These are phyloP conservation scores for Kodamaea alishanica DNA, from an alignment of 1,139 yeast genomes.

Conservation along the genomic window DNA sequence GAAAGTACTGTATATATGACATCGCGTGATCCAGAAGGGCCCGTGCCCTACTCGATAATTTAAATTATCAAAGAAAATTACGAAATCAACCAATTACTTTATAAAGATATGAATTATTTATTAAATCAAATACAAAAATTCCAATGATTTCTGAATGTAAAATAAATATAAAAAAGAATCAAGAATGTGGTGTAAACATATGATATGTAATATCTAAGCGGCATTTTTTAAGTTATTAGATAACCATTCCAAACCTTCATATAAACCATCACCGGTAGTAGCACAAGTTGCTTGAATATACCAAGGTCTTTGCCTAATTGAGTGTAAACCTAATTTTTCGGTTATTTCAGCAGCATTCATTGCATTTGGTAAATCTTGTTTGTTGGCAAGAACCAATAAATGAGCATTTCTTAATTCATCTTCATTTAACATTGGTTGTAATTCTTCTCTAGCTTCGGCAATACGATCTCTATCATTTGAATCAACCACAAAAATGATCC, in stretches of 20 bases:
- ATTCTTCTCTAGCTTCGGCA: slow-evolving; percentile 44
- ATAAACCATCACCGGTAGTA: slow-evolving; percentile 42
- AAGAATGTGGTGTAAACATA: too few species aligned
- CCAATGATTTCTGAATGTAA: too few species aligned
- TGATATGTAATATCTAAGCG: background rate
- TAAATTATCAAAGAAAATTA: too few species aligned
- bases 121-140: too few species aligned
- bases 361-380: slow-evolving; percentile 44
- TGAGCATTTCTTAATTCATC: slow-evolving; percentile 43
- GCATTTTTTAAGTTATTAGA: slow-evolving; percentile 14
- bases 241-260: slow-evolving; percentile 45
- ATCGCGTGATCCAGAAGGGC: too few species aligned
- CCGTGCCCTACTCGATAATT: too few species aligned
- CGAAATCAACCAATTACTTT: too few species aligned
- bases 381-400: slow-evolving; percentile 40
- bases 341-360: slow-evolving; percentile 46
- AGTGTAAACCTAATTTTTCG: slow-evolving; percentile 41
- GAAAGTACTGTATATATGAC: too few species aligned
- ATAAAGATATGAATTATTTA: too few species aligned
- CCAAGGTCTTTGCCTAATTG: slow-evolving; percentile 44
- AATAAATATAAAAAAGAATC: too few species aligned
- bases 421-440: slow-evolving; percentile 43
- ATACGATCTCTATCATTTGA: slow-evolving; percentile 45
- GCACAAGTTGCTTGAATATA: slow-evolving; percentile 44
- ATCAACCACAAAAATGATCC: slow-evolving; percentile 41